Evolutionary conservation across 495 filamentous ascomycete genomes (phyloP), one percentile per base, ranked within the genome.

Genomic region (Bryoglossum gracile): DNA sequence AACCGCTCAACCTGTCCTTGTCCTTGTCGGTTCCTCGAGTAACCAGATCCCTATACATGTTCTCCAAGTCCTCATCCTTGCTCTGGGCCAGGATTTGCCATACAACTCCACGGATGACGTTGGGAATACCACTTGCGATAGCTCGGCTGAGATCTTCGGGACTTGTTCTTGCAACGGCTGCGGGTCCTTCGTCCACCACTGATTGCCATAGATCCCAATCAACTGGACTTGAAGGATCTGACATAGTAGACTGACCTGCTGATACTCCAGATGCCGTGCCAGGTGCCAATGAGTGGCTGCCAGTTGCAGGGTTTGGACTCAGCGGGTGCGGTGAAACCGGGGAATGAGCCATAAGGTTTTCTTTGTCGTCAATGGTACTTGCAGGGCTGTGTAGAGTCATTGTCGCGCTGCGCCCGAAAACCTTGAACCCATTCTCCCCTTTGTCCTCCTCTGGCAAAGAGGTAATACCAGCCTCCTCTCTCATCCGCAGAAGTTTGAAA

Each of bases 191-290:
- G 54, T 95, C 89, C 24, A 99, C 92, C 1, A 99, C 84, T 14
- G 84, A 72, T 65, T 99, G 90, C 92, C 92, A 99, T 16, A 99
- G 67, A 65, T 97, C 94, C 92, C 92, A 99, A 60, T 99, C 88
- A 11, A 99, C 88, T 16, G 58, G 51, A 6, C 76, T 70, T 4
- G 75, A 72, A 13, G 75, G 68, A 53, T 89, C 86, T 2, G 65
- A 68, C 58, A 74, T 70, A 13, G 78, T 73, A 8, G 87, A 83
- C 5, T 81, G 83, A 1, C 83, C 83, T 3, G 82, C 77, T 14
- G 78, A 78, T 32, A 87, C 73, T 3, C 89, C 89, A 14, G 87
- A 80, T 16, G 82, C 88, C 6, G 87, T 94, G 2, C 89, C 89
- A 0, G 89, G 89, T 3, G 88, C 79, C 9, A 95, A 70, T 46